Percentiles rank a stretch among this genome's conserved stretches.
Evolutionary conservation across 768 basidiomycete genomes (phyloP).

Genomic region (Psilocybe cubensis): DNA sequence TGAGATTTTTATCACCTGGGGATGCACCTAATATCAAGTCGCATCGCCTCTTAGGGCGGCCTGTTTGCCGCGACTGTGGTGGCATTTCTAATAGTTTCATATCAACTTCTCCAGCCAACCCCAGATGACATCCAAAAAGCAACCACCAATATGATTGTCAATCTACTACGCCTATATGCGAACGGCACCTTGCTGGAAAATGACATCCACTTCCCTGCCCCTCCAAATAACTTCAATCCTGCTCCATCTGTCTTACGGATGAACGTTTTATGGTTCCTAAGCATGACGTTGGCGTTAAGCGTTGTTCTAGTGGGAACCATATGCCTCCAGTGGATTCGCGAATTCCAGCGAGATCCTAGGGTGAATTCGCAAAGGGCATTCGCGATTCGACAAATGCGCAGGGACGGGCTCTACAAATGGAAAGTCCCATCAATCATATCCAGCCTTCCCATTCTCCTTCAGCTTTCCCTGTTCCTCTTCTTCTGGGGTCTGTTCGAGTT

Average conservation of each 20-base stretch:
- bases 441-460: constrained; percentile 19
- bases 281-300: constrained; percentile 28
- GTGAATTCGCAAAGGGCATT: constrained; percentile 19
- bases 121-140: not conserved
- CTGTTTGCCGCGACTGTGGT: constrained; percentile 43
- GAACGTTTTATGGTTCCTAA: constrained; percentile 34
- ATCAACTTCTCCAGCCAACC: constrained; percentile 30
- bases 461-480: constrained; percentile 23
- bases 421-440: constrained; percentile 22
- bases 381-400: constrained; percentile 21
- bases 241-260: constrained; percentile 23
- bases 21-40: not conserved
- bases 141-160: constrained; percentile 29
- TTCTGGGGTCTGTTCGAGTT: constrained; percentile 24
- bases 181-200: not conserved
- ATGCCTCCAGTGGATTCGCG: constrained; percentile 28
- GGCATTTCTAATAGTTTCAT: constrained; percentile 40
- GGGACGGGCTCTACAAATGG: constrained; percentile 23
- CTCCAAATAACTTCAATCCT: constrained; percentile 8
- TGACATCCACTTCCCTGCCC: constrained; percentile 4
- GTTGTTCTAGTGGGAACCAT: constrained; percentile 30
- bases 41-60: constrained; percentile 33
- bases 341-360: constrained; percentile 19
- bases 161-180: constrained; percentile 23
- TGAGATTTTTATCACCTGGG: too few relatives aligned